Evolutionary conservation across 257 asterid species (phyloP), one percentile per base, ranked within the genome.

Genomic region (Solanum pimpinellifolium): DNA sequence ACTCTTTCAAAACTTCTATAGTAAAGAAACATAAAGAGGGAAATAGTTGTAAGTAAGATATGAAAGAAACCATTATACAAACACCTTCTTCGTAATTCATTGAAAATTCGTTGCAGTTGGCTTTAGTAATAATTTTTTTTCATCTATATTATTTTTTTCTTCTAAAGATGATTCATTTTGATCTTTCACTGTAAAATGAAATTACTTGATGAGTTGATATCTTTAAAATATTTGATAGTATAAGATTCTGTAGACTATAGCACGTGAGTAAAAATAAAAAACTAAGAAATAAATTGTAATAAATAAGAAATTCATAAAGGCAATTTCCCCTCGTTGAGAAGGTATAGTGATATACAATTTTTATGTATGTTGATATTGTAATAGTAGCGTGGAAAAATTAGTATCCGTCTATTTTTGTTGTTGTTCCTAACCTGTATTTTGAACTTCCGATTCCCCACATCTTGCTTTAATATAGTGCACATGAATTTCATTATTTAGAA

Each of bases 1-100:
- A n/a, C 92, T 92, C 89, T 89, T 95, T 98, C 98, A 95, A 75
- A 92, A 92, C 92, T 88, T 96, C 95, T 93, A 88, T 39, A 39
- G 0, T 41, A 20, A 68, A 75, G 86, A 41, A 70, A 52, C 85
- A 78, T 12, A 68, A 87, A 46, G 29, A 39, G 3, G 46, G 12
- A 41, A 41, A 41, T 41, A 41, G 46, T 3, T 41, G 75, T 60
- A 4, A 87, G 83, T 86, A 44, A 27, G 31, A 33, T 29, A 16
- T 13, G 73, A 66, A 16, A 56, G 65, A 21, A 62, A 14, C 4
- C 9, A 39, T 39, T 2, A 39, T 39, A 39, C 42, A 35, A 1
- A 39, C 42, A 39, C 42, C 42, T 39, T 39, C 10, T 39, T 2
- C 2, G 42, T 39, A 39, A 39, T 39, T 39, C 42, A 39, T 8